phyloP scores from a whole-genome alignment of 106 monocot species.

The Platanthera guangdongensis region DNA sequence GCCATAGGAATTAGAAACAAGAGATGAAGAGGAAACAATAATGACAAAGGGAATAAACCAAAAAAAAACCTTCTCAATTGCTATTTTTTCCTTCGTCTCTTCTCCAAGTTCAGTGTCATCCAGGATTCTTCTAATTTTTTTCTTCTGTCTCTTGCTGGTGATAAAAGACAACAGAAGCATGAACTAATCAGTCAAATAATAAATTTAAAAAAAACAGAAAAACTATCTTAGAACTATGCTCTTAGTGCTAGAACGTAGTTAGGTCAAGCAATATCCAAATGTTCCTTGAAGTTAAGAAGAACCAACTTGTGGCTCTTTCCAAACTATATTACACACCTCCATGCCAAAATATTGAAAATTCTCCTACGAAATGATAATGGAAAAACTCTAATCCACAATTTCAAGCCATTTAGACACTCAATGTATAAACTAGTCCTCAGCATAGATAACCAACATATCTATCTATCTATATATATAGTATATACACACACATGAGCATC shows the following conservation, averaged over 20 bases:
- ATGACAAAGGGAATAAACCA: neutral
- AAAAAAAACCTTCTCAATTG: constrained; percentile 73
- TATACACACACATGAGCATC: no score
- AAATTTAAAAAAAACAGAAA: neutral
- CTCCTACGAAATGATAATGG: neutral
- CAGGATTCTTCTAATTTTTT: constrained; percentile 83
- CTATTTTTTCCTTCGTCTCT: constrained; percentile 92
- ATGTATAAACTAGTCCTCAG: neutral
- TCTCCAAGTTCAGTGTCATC: constrained; percentile 93
- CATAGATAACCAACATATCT: neutral
- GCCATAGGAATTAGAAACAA: constrained; percentile 4
- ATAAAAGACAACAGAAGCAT: constrained; percentile 13
- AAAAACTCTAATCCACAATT: neutral
- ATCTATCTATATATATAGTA: no score
- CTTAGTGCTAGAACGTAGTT: neutral
- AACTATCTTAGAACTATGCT: neutral
- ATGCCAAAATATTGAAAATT: neutral
- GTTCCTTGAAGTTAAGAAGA: neutral
- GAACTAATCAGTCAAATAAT: neutral
- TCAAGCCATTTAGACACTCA: neutral
- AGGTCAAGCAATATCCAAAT: neutral
- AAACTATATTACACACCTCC: neutral
- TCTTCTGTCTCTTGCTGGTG: constrained; percentile 57
- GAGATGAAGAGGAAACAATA: neutral
- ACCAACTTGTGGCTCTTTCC: neutral